Evolutionary conservation across 768 basidiomycete species (phyloP), one percentile per base, ranked within the genome.

Genomic region (Mrakia hoshinonis): DNA sequence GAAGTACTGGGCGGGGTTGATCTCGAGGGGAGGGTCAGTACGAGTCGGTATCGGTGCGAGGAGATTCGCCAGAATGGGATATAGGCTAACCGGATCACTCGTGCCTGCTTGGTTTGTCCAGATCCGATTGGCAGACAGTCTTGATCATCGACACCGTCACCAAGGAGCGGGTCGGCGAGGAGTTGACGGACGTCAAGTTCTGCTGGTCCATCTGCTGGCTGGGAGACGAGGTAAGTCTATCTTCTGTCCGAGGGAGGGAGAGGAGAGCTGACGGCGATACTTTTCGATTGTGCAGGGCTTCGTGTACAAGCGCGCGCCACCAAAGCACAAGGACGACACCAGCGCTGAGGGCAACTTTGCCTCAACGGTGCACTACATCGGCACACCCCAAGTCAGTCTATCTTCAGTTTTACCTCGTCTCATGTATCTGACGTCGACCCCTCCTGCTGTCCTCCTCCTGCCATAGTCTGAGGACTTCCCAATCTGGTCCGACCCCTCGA

Each of bases 91-190:
- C 1, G 1, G 29, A 1, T 26, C 38, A 29, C 7, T 26, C 20
- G 24, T 46, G 7, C 60, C 29, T 36, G 4, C 22, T 54, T 24
- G 24, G 18, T 36, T 24, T 26, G 6, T 12, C 3, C 69, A 70
- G 69, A 4, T 65, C 62, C 13, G 70, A 71, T 48, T 71, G 70
- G 70, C 70, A 71, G 29, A 71, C 70, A 0, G 31, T 71, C 20
- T 12, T 66, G 52, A 49, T 71, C 13, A 3, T 71, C 22, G 54
- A 71, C 39, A 60, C 54, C 4, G 38, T 29, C 13, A 71, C 70
- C 3, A 26, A 39, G 20, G 58, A 71, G 47, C 51, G 29, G 1
- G 64, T 66, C n/a, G 70, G 66, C 43, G 70, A 66, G 36, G 70
- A 71, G 36, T 51, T 71, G 7, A 18, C n/a, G 29, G 15, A 52